These are phyloP conservation scores for Acanthamoeba triangularis DNA, from an alignment of 208 protist species.

Conservation along the genomic window DNA sequence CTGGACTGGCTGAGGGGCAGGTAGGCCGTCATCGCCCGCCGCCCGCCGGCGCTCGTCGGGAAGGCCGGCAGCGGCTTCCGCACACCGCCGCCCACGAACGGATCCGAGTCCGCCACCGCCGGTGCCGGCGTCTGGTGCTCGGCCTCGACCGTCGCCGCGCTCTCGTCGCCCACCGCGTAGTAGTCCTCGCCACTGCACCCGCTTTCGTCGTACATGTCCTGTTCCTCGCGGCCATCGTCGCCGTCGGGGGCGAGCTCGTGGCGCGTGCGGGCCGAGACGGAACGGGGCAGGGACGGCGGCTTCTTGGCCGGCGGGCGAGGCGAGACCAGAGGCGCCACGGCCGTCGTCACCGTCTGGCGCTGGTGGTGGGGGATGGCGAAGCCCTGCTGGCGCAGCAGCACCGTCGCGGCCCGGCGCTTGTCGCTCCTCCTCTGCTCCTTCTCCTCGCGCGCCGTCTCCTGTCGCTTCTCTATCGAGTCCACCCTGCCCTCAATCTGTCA, in stretches of 20 bases:
- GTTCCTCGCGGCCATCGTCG: background rate
- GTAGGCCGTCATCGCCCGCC: conserved; percentile 8
- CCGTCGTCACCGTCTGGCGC: background rate
- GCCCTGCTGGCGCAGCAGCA: conserved; percentile 1
- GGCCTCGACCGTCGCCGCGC: no score
- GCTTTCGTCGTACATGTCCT: background rate
- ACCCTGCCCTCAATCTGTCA: background rate
- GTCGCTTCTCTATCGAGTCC: background rate
- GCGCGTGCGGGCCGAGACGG: background rate
- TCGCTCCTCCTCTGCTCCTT: conserved; percentile 8
- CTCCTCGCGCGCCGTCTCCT: background rate
- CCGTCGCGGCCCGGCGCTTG: background rate
- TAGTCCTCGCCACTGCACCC: background rate
- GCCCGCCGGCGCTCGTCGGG: background rate
- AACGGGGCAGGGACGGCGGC: conserved; percentile 11
- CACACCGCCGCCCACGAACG: background rate
- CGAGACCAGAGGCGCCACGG: no score
- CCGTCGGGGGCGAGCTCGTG: background rate
- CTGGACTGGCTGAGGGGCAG: conserved; percentile 4
- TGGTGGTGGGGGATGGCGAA: background rate
- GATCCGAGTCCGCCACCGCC: background rate
- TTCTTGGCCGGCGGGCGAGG: conserved; percentile 24
- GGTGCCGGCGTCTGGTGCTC: background rate
- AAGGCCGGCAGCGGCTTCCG: conserved; percentile 35
- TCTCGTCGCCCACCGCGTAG: background rate